Percentiles rank a stretch among this genome's conserved stretches.
These are phyloP conservation scores for Saprolegnia diclina DNA, from an alignment of 352 stramenopile species.

Conservation along the genomic window DNA sequence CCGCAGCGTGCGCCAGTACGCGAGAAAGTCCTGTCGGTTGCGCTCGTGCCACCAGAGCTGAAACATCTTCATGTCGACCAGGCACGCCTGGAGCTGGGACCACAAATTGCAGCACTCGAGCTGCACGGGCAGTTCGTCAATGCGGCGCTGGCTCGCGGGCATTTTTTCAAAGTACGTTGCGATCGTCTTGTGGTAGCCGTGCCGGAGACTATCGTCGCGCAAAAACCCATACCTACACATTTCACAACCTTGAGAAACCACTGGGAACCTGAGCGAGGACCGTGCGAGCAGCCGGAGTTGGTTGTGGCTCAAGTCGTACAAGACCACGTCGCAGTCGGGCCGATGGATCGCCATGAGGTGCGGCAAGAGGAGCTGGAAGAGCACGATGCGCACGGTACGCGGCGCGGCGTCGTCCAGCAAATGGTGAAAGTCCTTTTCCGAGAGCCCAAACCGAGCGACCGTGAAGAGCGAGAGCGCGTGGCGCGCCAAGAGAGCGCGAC, in stretches of 20 bases:
- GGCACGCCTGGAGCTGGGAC: slow-evolving; percentile 50
- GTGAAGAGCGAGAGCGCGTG: slow-evolving; percentile 67
- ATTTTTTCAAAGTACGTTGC: slow-evolving; percentile 68
- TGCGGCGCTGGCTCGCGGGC: slow-evolving; percentile 58
- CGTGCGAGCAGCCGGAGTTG: slow-evolving; percentile 58
- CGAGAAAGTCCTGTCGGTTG: slow-evolving; percentile 76
- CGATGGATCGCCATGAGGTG: slow-evolving; percentile 70
- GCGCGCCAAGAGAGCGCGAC: slow-evolving; percentile 58
- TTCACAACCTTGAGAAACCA: neutral
- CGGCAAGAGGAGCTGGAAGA: slow-evolving; percentile 47
- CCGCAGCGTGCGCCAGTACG: slow-evolving; percentile 68
- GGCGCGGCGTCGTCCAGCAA: slow-evolving; percentile 52
- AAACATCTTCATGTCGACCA: slow-evolving; percentile 86
- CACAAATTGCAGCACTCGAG: slow-evolving; percentile 67
- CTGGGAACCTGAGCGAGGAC: neutral
- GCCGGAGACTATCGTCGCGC: slow-evolving; percentile 51
- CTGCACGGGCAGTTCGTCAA: slow-evolving; percentile 76
- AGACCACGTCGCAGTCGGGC: slow-evolving; percentile 50
- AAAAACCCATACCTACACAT: slow-evolving; percentile 54
- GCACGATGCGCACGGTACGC: slow-evolving; percentile 34
- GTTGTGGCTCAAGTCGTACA: slow-evolving; percentile 77
- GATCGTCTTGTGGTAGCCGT: slow-evolving; percentile 68
- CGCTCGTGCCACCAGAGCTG: slow-evolving; percentile 75
- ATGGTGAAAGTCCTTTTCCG: slow-evolving; percentile 49
- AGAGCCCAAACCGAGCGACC: slow-evolving; percentile 64